These are phyloP conservation scores for Aspergillus sp. DNA, from an alignment of 2,329 filamentous ascomycete species.

Conservation along the genomic window DNA sequence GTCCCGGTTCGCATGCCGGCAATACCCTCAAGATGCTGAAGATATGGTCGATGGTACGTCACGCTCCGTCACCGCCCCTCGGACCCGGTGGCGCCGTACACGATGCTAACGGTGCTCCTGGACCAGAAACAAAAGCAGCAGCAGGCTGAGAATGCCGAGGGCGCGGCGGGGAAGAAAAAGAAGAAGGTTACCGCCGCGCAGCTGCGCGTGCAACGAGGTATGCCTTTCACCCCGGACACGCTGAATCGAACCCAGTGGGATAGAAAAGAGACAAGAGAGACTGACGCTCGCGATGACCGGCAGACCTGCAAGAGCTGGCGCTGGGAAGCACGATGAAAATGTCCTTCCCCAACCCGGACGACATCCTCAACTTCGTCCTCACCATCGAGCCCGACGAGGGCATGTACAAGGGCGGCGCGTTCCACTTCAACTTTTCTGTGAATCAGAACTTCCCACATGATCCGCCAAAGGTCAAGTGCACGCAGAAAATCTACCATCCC, in stretches of 20 bases:
- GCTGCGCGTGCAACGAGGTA: slow-evolving; percentile 93
- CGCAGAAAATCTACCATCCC: slow-evolving; percentile 97
- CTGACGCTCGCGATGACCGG: background rate
- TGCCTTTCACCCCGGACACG: slow-evolving; percentile 9
- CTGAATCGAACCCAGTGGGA: too few relatives aligned
- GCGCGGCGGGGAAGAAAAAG: slow-evolving; percentile 77
- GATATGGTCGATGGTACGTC: slow-evolving; percentile 94
- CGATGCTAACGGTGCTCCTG: background rate
- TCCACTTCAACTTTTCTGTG: slow-evolving; percentile 88
- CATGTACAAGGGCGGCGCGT: slow-evolving; percentile 83
- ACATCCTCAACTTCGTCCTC: slow-evolving; percentile 54
- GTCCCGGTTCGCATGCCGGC: slow-evolving; percentile 10
- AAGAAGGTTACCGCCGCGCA: slow-evolving; percentile 98
- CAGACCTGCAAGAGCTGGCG: slow-evolving; percentile 48
- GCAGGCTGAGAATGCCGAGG: slow-evolving; percentile 90
- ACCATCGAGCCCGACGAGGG: slow-evolving; percentile 54
- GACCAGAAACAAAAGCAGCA: slow-evolving; percentile 74
- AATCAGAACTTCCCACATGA: slow-evolving; percentile 96
- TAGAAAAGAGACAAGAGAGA: background rate
- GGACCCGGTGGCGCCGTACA: background rate
- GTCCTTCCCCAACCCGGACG: slow-evolving; percentile 57
- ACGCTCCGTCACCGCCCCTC: background rate
- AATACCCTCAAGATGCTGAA: slow-evolving; percentile 74
- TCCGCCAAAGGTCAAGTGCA: slow-evolving; percentile 94
- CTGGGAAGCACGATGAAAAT: slow-evolving; percentile 57